Base-by-base conservation (phyloP, 208 protist species). In the Trypanosoma melophagium region DNA sequence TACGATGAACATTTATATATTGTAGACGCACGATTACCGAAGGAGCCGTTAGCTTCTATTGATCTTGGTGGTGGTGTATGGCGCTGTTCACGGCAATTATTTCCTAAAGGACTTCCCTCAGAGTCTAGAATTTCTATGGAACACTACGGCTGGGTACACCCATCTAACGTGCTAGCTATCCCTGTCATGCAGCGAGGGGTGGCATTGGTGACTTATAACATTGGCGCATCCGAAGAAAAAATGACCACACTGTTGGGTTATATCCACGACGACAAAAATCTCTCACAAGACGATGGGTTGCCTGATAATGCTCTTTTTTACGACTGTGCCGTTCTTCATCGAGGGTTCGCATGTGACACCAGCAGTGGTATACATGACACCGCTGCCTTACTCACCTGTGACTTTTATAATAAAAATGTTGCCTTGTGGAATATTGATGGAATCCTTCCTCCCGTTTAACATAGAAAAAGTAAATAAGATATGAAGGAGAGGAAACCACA, bases 171-270 rank as follows among this genome's bases (percentile, higher is more conserved):
- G 19, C 75, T 95, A 19, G 63, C 87, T 42, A 57, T 95, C 55
- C 90, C 90, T 51, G 74, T 93, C 38, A 96, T 96, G 90, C 90
- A 96, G 60, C 70, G 87, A 31, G 90, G 90, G 2, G 85, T 87
- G n/a, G 90, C 81, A 19, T 51, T 92, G 47, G 60, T 93, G 55
- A 71, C 64, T 12, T 92, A 92, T 77, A 69, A 88, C 55, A 66
- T 81, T 52, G 55, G 1, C 38, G 60, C 44, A 17, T 22, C 76
- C 2, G 74, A 49, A 21, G 74, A 63, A 31, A 65, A 74, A 13
- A 78, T 86, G 0, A 92, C 92, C 61, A 74, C 50, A 14, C 40
- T 62, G n/a, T 42, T 71, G 17, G 52, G 60, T 16, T 35, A 77
- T 59, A 41, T 71, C 21, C 66, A 77, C 9, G 16, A 60, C 9